Percentiles rank a stretch among this genome's conserved stretches.
phyloP scores from a whole-genome alignment of 2,329 filamentous ascomycete genomes.

The Trichoderma koningii region DNA sequence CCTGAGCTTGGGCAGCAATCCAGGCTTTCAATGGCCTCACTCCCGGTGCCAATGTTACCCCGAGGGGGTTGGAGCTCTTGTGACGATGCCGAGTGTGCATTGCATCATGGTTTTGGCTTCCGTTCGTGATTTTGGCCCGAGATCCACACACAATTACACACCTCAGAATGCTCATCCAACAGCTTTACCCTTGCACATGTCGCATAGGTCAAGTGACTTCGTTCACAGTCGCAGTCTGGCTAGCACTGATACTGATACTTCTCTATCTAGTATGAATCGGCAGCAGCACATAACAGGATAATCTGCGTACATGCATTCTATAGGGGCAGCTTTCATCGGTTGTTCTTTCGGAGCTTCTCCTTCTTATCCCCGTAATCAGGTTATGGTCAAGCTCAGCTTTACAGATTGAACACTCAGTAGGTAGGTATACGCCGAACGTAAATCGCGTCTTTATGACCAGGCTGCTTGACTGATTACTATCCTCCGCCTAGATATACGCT shows the following conservation, averaged over 20 bases:
- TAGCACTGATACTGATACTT: not conserved
- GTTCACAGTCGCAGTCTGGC: not conserved
- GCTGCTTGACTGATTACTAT: not conserved
- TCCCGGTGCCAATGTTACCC: not conserved
- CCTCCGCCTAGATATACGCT: not conserved
- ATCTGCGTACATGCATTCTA: not conserved
- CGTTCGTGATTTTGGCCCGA: constrained; percentile 6
- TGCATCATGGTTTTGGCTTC: constrained; percentile 1
- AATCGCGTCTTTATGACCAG: not conserved
- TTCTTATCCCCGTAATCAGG: not conserved
- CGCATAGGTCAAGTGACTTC: constrained; percentile 38
- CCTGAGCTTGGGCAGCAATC: constrained; percentile 3
- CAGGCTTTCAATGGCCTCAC: constrained; percentile 8
- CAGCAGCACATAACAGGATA: not conserved
- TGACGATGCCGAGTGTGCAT: not conserved
- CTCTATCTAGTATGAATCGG: not conserved
- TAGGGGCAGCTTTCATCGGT: not conserved
- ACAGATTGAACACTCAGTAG: not conserved
- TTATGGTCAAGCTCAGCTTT: not conserved
- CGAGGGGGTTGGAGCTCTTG: not conserved
- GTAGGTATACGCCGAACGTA: not conserved
- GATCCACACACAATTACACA: constrained; percentile 8
- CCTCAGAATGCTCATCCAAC: constrained; percentile 26
- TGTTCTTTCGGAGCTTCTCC: not conserved
- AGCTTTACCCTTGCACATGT: constrained; percentile 35